Evolutionary conservation across 345 rosid genomes (phyloP), one percentile per base, ranked within the genome.

Genomic region (Lepidium sativum): DNA sequence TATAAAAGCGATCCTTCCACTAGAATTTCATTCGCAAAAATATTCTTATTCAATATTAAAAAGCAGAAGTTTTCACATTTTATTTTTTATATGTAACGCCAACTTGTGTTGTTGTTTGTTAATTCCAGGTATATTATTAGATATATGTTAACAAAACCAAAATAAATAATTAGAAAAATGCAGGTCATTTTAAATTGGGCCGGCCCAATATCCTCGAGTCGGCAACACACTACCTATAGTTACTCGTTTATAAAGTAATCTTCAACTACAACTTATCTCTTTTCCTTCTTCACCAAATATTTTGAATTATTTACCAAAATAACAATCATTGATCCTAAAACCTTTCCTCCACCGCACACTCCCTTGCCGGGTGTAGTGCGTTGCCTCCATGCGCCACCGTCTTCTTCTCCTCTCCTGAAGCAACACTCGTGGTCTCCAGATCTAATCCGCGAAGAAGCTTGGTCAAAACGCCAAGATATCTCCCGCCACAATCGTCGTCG

Each of bases 341-440:
- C 75, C 56, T 72, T 48, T 17, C 64, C 71, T 65, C 83, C 80
- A 38, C 81, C 71, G 79, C 79, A 78, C 65, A 44, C 60, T 58
- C 68, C 69, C 71, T 45, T 66, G 14, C 42, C 58, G 52, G 81
- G 81, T 75, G 79, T 70, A 51, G 61, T 59, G 79, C 67, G 57
- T 54, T 72, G 77, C 45, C 43, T 61, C 13, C 65, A 52, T 48
- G 56, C 23, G 31, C 69, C 59, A 0, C 75, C 79, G 11, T 50
- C 63, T 8, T 59, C 74, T 1, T 43, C 78, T 8, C 75, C 91
- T 25, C 86, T 92, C 25, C 69, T 57, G 35, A 92, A 92, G 54
- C 96, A 89, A 40, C 83, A 73, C 65, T 89, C 97, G 1, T 87
- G 94, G 98, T 92, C 98, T 1, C 96, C 98, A 9, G 98, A 89